These are phyloP conservation scores for Plasmopara viticola DNA, from an alignment of 352 stramenopile genomes.

Conservation along the genomic window DNA sequence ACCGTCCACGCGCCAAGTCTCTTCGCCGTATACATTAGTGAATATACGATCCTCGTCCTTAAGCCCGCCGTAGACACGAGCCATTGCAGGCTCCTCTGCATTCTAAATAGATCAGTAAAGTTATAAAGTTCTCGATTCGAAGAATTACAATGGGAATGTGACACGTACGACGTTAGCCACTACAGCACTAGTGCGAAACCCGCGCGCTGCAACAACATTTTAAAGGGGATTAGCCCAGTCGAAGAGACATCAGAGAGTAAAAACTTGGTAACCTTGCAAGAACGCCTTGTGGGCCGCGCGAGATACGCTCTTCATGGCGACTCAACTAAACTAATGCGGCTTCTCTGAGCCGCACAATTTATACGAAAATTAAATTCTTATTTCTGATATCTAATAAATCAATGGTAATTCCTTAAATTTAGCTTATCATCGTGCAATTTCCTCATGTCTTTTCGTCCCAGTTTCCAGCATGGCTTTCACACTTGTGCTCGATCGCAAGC, in stretches of 20 bases:
- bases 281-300: background rate
- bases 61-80: conserved; percentile 90
- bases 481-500: too few species aligned
- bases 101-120: conserved; percentile 9
- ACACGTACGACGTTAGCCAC: conserved; percentile 33
- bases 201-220: conserved; percentile 12
- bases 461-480: too few species aligned
- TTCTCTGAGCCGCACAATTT: background rate
- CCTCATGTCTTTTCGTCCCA: too few species aligned
- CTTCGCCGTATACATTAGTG: conserved; percentile 99
- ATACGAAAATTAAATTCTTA: too few species aligned
- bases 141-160: background rate
- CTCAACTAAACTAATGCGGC: background rate
- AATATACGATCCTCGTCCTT: conserved; percentile 99
- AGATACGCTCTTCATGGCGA: background rate
- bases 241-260: background rate
- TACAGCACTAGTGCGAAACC: conserved; percentile 34
- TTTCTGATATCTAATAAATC: too few species aligned
- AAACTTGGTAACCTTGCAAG: background rate
- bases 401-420: too few species aligned
- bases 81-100: conserved; percentile 51
- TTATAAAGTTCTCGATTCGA: background rate
- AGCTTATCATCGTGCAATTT: too few species aligned
- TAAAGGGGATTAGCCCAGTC: background rate
- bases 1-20: conserved; percentile 84